Evolutionary conservation across 2,329 filamentous ascomycete species (phyloP), one percentile per base, ranked within the genome.

Genomic region (Basipetospora sp.): DNA sequence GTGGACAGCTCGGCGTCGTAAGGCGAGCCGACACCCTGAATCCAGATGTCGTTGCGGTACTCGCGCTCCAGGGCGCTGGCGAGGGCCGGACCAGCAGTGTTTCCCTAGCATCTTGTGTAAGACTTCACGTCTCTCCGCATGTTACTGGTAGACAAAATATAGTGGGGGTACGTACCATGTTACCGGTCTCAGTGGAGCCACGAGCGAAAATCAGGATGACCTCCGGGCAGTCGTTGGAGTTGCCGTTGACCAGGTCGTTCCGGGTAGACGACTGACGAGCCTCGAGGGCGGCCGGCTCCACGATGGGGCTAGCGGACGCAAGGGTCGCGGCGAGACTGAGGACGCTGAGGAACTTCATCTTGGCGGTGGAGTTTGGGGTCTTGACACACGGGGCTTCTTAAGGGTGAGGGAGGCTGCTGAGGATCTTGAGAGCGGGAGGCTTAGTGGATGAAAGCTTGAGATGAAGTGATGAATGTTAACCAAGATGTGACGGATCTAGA

Each of bases 1-100:
- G 43, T 43, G 10, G 42, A 22, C 5, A 55, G 34, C 14, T 37
- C 41, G 0, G 51, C 53, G 5, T 41, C 46, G 43, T 56, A 56
- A 3, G 30, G 17, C 5, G 18, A 18, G 15, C 37, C 37, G 11
- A 39, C 37, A 18, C 35, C 35, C 37, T 44, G 14, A 34, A 44
- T 30, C 37, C 40, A 32, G 31, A 40, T 31, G 16, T 31, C 25
- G 27, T 29, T 14, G 35, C 33, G n/a, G 22, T 14, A 16, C 13
- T 27, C 27, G 35, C 35, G 14, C 26, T 41, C 11, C 27, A 43
- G 35, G 18, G 27, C 17, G 6, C 27, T 15, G n/a, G 35, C 35
- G 13, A 37, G 35, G 17, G 35, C 27, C 10, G 35, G 35, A n/a
- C 35, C 35, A 14, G 18, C 35, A 9, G 25, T 39, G 16, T 14